Evolutionary conservation across 495 filamentous ascomycete genomes (phyloP).

Genomic region (Penicillium canariense): DNA sequence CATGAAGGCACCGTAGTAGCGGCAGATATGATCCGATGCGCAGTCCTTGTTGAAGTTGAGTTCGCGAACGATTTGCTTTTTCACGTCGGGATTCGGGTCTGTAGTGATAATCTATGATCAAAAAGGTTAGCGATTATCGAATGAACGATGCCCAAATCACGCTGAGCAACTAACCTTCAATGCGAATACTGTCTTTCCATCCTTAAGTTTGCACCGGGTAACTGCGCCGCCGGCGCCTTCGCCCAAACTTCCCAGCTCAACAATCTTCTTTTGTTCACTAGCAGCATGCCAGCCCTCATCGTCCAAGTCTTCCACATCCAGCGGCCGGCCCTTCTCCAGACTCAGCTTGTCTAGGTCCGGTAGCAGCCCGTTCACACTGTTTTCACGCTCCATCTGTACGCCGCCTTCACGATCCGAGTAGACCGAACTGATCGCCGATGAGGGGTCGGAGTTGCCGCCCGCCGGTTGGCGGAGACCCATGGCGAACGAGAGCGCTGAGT

Average conservation of each 20-base stretch:
- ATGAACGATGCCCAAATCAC: conserved; percentile 1
- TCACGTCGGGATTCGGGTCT: conserved; percentile 94
- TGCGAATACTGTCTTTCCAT: conserved; percentile 91
- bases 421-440: conserved; percentile 80
- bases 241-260: conserved; percentile 85
- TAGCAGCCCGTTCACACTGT: conserved; percentile 61
- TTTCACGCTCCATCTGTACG: conserved; percentile 71
- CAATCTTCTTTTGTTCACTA: conserved; percentile 79
- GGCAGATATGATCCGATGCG: conserved; percentile 88
- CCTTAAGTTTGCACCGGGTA: conserved; percentile 82
- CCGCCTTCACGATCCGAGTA: conserved; percentile 72
- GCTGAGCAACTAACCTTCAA: conserved; percentile 68
- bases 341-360: conserved; percentile 73
- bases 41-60: conserved; percentile 97
- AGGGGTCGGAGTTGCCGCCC: conserved; percentile 74
- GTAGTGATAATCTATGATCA: conserved; percentile 84
- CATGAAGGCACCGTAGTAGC: conserved; percentile 94
- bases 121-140: conserved; percentile 7
- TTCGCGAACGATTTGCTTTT: conserved; percentile 95
- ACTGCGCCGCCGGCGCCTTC: conserved; percentile 97
- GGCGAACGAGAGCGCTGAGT: conserved; percentile 72
- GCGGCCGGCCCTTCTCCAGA: conserved; percentile 71
- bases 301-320: conserved; percentile 92
- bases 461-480: conserved; percentile 59
- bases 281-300: conserved; percentile 94